Base-by-base conservation (phyloP, 768 basidiomycete species). In the Boletus sensibilis region DNA sequence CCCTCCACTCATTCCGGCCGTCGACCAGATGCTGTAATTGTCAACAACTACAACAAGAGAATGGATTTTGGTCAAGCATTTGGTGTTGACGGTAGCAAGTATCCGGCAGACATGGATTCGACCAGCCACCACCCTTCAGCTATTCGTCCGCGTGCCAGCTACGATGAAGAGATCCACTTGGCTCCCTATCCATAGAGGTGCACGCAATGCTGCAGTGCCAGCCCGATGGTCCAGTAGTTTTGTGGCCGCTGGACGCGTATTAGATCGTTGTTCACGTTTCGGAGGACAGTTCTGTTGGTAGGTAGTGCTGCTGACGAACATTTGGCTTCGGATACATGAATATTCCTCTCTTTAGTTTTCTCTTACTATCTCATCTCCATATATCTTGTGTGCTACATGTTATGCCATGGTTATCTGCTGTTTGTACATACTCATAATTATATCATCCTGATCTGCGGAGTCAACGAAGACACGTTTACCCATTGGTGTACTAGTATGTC, bases 161-260 rank as follows among this genome's bases (percentile, higher is more conserved):
- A 73, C 43, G 78, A 77, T 50, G 78, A 79, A 63, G 71, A 73
- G 40, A 71, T 78, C 46, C 70, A 68, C 42, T 68, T 79, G 58
- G 71, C 77, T 45, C 71, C 75, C 31, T 79, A 79, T 47, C 60
- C 63, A 11, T 70, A 66, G 29, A 42, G 18, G 67, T 11, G 6
- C 33, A 13, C 56, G 37, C 37, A 58, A 33, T 9, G 25, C 52
- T 5, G 53, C 12, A 67, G 56, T 39, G 21, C 21, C 39, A 54
- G 29, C 37, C 58, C 56, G n/a, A 23, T 55, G 12, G 11, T 9
- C 20, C 41, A 25, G 23, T 66, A 56, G 57, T 31, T 27, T 38
- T 18, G 7, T 40, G 29, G 6, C 10, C 6, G 10, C n/a, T 37
- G 18, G 34, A 45, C 6, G 23, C 43, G 23, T 18, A n/a, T 43